Evolutionary conservation across 768 basidiomycete genomes (phyloP).

Genomic region (Cystobasidium tubakii): DNA sequence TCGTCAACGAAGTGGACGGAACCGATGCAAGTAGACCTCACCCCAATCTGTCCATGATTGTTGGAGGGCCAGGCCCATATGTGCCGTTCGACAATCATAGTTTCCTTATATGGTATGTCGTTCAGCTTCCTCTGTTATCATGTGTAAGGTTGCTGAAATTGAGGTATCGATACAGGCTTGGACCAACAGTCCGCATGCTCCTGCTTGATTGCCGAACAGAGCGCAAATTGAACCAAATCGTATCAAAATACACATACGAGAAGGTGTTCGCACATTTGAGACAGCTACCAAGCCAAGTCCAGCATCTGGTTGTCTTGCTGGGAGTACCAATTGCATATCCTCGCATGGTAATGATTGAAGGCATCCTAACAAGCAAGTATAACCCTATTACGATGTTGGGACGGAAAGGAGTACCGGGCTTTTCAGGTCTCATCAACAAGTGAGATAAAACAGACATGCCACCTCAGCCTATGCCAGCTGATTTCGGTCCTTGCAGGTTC

Average conservation of each 20-base stretch:
- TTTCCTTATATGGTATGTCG: conserved; percentile 64
- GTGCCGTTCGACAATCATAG: conserved; percentile 52
- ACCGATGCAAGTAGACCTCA: conserved; percentile 53
- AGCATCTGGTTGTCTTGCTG: conserved; percentile 77
- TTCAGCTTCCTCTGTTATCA: conserved; percentile 54
- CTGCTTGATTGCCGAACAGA: conserved; percentile 64
- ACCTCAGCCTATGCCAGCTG: too few relatives aligned
- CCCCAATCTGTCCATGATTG: conserved; percentile 45
- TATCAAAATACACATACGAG: conserved; percentile 65
- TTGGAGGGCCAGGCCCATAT: conserved; percentile 28
- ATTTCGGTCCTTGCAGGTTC: conserved; percentile 68
- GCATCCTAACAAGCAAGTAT: conserved; percentile 51
- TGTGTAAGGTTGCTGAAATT: conserved; percentile 60
- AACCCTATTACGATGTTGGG: conserved; percentile 78
- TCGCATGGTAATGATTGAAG: conserved; percentile 65
- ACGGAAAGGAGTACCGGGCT: conserved; percentile 60
- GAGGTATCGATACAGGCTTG: conserved; percentile 67
- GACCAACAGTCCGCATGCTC: conserved; percentile 58
- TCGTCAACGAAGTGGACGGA: conserved; percentile 67
- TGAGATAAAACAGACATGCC: too few relatives aligned
- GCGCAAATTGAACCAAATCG: conserved; percentile 72
- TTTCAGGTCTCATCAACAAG: conserved; percentile 59
- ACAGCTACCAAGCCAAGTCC: conserved; percentile 60
- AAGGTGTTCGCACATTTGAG: conserved; percentile 63
- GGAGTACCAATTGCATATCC: conserved; percentile 76